Conservation (phyloP, 1,139 yeast species). For the Suhomyces taliae region DNA sequence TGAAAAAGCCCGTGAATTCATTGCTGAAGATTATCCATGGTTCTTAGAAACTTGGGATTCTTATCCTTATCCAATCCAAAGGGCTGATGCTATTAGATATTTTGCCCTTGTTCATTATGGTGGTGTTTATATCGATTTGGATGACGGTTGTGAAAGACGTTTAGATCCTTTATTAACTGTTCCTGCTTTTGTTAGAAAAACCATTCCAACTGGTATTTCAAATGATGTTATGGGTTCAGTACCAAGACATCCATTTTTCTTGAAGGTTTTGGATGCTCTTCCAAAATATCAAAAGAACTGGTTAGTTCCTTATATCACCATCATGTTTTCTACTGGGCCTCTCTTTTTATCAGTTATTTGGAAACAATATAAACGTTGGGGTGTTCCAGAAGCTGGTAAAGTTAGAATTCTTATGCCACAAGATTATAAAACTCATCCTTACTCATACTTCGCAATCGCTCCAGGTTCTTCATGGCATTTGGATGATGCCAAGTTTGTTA, state of each 20-base stretch:
- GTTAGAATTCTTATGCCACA: slow-evolving; percentile 71
- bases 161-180: slow-evolving; percentile 78
- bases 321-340: slow-evolving; percentile 95
- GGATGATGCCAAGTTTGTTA: slow-evolving; percentile 77
- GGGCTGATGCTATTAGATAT: slow-evolving; percentile 93
- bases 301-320: slow-evolving; percentile 84
- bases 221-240: slow-evolving; percentile 92
- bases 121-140: slow-evolving; percentile 87
- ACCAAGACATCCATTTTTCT: slow-evolving; percentile 84
- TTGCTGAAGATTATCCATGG: slow-evolving; percentile 81
- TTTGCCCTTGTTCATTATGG: slow-evolving; percentile 83
- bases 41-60: slow-evolving; percentile 75
- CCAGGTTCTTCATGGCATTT: slow-evolving; percentile 89
- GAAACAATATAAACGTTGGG: slow-evolving; percentile 85
- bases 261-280: slow-evolving; percentile 65
- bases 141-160: slow-evolving; percentile 78
- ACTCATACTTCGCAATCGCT: slow-evolving; percentile 69
- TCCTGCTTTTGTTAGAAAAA: slow-evolving; percentile 85
- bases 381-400: slow-evolving; percentile 59
- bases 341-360: slow-evolving; percentile 80
- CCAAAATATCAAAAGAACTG: slow-evolving; percentile 67
- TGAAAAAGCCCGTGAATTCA: slow-evolving; percentile 75
- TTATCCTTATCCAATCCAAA: slow-evolving; percentile 77
- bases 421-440: slow-evolving; percentile 59
- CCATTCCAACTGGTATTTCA: slow-evolving; percentile 87